Conservation (phyloP, 441 rosid genomes). For the Croton setiger region DNA sequence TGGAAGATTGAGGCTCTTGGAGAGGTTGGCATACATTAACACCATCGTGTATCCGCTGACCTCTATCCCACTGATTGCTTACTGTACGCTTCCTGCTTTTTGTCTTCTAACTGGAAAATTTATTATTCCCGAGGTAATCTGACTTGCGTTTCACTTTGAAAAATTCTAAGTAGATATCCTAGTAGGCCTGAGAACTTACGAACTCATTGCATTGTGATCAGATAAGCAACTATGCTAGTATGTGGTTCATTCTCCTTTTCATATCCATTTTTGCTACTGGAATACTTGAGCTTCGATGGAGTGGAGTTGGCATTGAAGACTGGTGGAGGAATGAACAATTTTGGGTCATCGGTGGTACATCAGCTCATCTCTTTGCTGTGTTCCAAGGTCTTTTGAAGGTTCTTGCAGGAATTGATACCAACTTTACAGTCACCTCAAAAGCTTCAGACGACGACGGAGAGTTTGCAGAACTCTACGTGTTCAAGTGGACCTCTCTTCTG, state of each 20-base stretch:
- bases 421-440: constrained; percentile 95
- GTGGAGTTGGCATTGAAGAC: constrained; percentile 86
- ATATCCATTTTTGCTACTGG: constrained; percentile 79
- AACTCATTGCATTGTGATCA: constrained; percentile 31
- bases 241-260: constrained; percentile 93
- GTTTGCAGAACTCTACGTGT: constrained; percentile 85
- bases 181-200: background rate
- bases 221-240: constrained; percentile 97
- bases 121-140: constrained; percentile 86
- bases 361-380: constrained; percentile 95
- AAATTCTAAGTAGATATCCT: background rate
- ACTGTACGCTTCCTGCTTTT: constrained; percentile 88
- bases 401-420: constrained; percentile 94
- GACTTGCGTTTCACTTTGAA: constrained; percentile 8
- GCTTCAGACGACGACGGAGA: constrained; percentile 93
- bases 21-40: constrained; percentile 89
- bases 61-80: constrained; percentile 85
- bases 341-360: constrained; percentile 99
- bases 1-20: constrained; percentile 73
- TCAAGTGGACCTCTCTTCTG: constrained; percentile 97
- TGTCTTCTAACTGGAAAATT: constrained; percentile 90
- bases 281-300: constrained; percentile 90
- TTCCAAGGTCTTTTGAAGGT: constrained; percentile 96
- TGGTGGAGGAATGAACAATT: constrained; percentile 99
- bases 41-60: constrained; percentile 94